Evolutionary conservation across 306 rosid species (phyloP), one percentile per base, ranked within the genome.

Genomic region (Acacia crassicarpa): DNA sequence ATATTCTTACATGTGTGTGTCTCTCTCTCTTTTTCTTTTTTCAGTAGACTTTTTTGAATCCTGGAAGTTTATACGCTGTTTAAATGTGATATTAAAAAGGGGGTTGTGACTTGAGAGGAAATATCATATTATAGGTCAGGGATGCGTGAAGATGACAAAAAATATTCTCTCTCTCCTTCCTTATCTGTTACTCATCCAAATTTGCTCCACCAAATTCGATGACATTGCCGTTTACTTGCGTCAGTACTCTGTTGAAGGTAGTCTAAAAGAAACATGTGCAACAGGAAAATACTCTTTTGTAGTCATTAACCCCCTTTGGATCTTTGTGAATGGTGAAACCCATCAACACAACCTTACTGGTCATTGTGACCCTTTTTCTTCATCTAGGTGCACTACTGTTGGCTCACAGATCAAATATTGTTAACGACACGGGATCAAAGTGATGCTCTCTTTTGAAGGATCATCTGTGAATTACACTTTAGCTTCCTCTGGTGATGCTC

Each of bases 151-250:
- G 62, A 72, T 72, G 77, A 8, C 16, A 27, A 72, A 51, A 16
- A 4, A 15, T 72, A 0, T 33, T 33, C 10, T 72, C 27, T 58
- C 23, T 8, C 62, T 61, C 56, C 56, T 63, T 27, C 6, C 5
- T 33, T 33, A 3, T 32, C 45, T 63, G 22, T 46, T 63, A 14
- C 9, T 63, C 62, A 35, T 23, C 6, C 25, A 75, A 8, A 25
- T 45, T 15, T 12, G 74, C 22, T 27, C 70, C 1, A 22, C 86
- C 33, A 45, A 78, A 38, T 54, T 75, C 12, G 70, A 71, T 1
- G 15, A 72, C 35, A 27, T 83, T 56, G 58, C 70, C 19, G n/a
- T 84, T 59, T 80, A 67, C 78, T 84, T 84, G 87, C 84, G 81
- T 30, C 87, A 27, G 27, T 27, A 27, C 17, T 1, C 0, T 0